Evolutionary conservation across 1,284 basidiomycete species (phyloP), one percentile per base, ranked within the genome.

Genomic region (Trametes versicolor): DNA sequence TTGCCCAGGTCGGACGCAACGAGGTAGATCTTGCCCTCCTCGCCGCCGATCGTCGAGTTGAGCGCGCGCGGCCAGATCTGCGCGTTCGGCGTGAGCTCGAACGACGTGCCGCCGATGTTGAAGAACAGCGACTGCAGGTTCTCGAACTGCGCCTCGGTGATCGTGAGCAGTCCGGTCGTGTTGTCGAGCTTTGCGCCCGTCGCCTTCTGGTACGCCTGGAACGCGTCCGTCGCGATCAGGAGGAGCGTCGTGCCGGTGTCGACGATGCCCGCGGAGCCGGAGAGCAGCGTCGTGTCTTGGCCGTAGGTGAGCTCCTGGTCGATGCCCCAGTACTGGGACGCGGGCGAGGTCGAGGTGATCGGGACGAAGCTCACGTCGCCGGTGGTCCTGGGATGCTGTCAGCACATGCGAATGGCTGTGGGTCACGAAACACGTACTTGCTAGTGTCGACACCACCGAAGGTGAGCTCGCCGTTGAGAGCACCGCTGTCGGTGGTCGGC

Each of bases 21-120:
- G 65, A 87, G 82, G 71, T 87, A 88, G 68, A 86, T 86, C 66
- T 77, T 78, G 68, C 74, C 76, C n/a, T 73, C 73, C 12, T 77
- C 74, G 23, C 87, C 87, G 58, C 87, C 86, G 52, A 89, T 82
- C 17, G 70, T 69, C 13, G 77, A 73, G 76, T 89, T 88, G 62
- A 85, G 77, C 7, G 80, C 64, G 62, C 85, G 83, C 36, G 87
- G 86, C 85, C 85, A 88, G 70, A 87, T 82, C 78, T 88, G 87
- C 8, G 86, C 86, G 67, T 88, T 85, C 12, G 85, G 72, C 12
- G 83, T 85, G 55, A 88, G 73, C 73, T 84, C 82, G 70, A 80
- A 85, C 21, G 67, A 71, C 37, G 66, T 69, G 63, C 73, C 74
- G 41, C 81, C 81, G 61, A 88, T 84, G 52, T 78, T 76, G 78